These are phyloP conservation scores for Penicillium sp. DNA, from an alignment of 2,329 filamentous ascomycete genomes.

Conservation along the genomic window DNA sequence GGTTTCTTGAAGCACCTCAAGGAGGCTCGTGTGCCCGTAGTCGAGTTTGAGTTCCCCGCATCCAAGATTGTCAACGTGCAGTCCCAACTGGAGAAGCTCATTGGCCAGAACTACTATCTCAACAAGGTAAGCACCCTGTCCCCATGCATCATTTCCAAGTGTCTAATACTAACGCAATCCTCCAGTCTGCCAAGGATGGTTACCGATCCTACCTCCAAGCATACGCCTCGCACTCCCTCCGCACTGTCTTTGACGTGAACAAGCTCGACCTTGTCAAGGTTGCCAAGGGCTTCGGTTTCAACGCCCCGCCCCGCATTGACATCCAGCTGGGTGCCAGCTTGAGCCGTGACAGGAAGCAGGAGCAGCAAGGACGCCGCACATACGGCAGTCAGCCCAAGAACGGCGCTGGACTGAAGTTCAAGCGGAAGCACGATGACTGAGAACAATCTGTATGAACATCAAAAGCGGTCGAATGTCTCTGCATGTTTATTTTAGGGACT, in stretches of 20 bases:
- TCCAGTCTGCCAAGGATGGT: constrained; percentile 66
- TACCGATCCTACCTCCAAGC: constrained; percentile 93
- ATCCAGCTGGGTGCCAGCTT: constrained; percentile 76
- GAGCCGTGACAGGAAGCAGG: constrained; percentile 69
- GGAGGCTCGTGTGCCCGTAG: constrained; percentile 85
- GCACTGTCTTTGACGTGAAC: constrained; percentile 82
- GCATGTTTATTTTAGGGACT: constrained; percentile 24
- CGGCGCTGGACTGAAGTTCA: constrained; percentile 59
- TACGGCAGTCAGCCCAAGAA: constrained; percentile 76
- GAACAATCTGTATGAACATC: constrained; percentile 23
- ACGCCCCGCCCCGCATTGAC: constrained; percentile 74
- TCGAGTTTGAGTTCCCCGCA: constrained; percentile 92
- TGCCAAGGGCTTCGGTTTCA: constrained; percentile 81
- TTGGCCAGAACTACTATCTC: constrained; percentile 93
- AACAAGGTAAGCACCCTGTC: constrained; percentile 65
- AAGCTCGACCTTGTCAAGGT: constrained; percentile 82
- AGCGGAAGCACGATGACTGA: constrained; percentile 47
- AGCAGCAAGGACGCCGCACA: constrained; percentile 60
- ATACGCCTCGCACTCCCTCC: constrained; percentile 82
- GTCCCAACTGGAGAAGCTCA: constrained; percentile 89
- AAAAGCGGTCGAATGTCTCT: constrained; percentile 28
- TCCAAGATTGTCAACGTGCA: constrained; percentile 92
- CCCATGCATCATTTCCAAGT: background rate
- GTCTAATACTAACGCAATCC: constrained; percentile 2
- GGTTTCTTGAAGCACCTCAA: constrained; percentile 92